Percentiles rank a stretch among this genome's conserved stretches.
Evolutionary conservation across 129 eudicot genomes (phyloP).

Genomic region (Ambrosia artemisiifolia): DNA sequence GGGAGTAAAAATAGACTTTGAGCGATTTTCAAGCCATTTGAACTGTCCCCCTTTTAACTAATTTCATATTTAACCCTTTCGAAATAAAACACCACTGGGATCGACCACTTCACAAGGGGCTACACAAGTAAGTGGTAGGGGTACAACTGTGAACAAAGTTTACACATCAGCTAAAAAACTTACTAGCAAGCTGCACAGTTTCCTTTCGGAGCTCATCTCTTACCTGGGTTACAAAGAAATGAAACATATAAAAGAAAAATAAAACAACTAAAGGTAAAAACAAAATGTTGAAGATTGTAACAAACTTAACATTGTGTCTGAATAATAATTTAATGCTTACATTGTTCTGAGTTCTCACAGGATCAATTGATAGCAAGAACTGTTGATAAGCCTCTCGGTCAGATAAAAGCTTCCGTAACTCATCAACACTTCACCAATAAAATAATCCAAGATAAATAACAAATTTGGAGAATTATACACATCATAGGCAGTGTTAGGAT

Average conservation of each 20-base stretch:
- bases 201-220: slow-evolving; percentile 74
- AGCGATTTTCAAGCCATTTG: background rate
- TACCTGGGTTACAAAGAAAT: slow-evolving; percentile 39
- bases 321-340: slow-evolving; percentile 34
- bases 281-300: background rate
- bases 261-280: slow-evolving; percentile 3
- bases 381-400: slow-evolving; percentile 67
- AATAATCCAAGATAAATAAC: slow-evolving; percentile 3
- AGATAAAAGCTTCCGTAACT: slow-evolving; percentile 56
- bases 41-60: too few relatives aligned
- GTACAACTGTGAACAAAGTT: background rate
- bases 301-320: background rate
- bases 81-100: too few relatives aligned
- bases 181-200: slow-evolving; percentile 80
- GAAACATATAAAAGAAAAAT: background rate
- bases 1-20: background rate
- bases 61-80: too few relatives aligned
- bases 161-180: slow-evolving; percentile 26
- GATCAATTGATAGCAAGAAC: slow-evolving; percentile 52
- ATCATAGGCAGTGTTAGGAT: background rate
- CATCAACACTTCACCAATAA: slow-evolving; percentile 57
- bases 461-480: background rate
- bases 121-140: background rate
- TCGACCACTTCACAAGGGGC: too few relatives aligned
- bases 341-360: slow-evolving; percentile 75